Percentiles rank a stretch among this genome's conserved stretches.
phyloP scores from a whole-genome alignment of 192 early-diverging fungal genomes.

The Coemansia nantahalensis region DNA sequence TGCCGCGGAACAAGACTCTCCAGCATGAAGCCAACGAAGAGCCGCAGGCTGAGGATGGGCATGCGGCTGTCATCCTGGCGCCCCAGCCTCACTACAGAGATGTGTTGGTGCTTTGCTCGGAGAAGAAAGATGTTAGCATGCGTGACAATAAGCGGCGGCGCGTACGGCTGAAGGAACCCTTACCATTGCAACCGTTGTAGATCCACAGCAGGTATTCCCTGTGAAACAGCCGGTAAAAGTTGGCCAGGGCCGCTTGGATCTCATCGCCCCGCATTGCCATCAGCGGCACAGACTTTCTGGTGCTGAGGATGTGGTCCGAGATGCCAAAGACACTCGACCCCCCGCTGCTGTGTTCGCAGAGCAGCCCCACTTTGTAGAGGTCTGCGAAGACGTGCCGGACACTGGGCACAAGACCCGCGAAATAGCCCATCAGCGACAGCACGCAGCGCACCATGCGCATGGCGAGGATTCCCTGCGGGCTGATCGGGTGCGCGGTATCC shows the following conservation, averaged over 20 bases:
- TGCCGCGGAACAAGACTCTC: constrained; percentile 26
- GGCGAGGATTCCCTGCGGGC: constrained; percentile 43
- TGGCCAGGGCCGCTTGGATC: constrained; percentile 12
- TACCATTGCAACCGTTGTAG: constrained; percentile 26
- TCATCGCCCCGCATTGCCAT: constrained; percentile 12
- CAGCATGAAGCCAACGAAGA: constrained; percentile 31
- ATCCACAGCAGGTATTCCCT: constrained; percentile 42
- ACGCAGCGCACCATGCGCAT: constrained; percentile 29
- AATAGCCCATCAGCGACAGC: constrained; percentile 10
- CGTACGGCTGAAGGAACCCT: neutral
- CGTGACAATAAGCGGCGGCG: neutral
- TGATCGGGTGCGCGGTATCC: constrained; percentile 26
- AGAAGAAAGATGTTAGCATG: no score
- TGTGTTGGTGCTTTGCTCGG: no score
- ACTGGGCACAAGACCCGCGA: constrained; percentile 30
- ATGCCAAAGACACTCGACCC: constrained; percentile 17
- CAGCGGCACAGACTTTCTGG: constrained; percentile 28
- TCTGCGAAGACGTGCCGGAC: constrained; percentile 21
- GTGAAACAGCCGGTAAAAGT: constrained; percentile 22
- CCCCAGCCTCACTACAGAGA: no score
- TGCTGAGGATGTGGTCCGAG: constrained; percentile 1
- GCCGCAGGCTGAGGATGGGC: constrained; percentile 24
- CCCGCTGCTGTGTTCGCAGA: constrained; percentile 1
- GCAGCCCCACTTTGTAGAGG: constrained; percentile 16
- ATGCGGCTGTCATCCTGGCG: no score